Conservation (phyloP, 2,329 filamentous ascomycete species). For the Nothomitra cinnamomea region DNA sequence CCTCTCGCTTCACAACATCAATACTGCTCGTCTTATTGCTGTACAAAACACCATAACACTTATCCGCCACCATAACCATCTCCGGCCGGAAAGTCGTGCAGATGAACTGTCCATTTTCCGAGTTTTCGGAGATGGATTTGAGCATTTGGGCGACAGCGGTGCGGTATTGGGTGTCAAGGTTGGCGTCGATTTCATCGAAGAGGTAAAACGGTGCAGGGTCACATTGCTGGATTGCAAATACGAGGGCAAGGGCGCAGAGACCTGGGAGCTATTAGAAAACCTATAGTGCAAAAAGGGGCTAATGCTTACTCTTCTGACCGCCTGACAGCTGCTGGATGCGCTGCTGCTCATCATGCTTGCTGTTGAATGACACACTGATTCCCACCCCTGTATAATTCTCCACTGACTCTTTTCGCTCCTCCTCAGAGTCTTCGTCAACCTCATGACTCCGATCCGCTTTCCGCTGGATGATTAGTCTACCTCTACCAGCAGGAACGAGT, state of each 20-base stretch:
- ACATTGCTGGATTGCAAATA: slow-evolving; percentile 96
- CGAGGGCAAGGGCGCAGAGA: slow-evolving; percentile 88
- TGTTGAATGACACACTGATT: slow-evolving; percentile 97
- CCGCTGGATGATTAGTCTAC: slow-evolving; percentile 81
- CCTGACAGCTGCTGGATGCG: slow-evolving; percentile 93
- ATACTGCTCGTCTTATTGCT: slow-evolving; percentile 85
- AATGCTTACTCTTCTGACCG: slow-evolving; percentile 77
- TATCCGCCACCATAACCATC: slow-evolving; percentile 88
- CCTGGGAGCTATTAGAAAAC: slow-evolving; percentile 29
- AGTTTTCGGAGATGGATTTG: slow-evolving; percentile 53
- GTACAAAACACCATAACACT: slow-evolving; percentile 94
- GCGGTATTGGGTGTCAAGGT: slow-evolving; percentile 92
- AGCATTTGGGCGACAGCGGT: slow-evolving; percentile 87
- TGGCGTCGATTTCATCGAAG: slow-evolving; percentile 97
- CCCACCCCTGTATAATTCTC: slow-evolving; percentile 95
- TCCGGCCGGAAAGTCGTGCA: slow-evolving; percentile 97
- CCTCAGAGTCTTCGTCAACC: slow-evolving; percentile 46
- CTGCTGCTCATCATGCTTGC: slow-evolving; percentile 94
- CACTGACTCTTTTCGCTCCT: slow-evolving; percentile 36
- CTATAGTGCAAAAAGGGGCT: background rate
- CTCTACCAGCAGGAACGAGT: slow-evolving; percentile 83
- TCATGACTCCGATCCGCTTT: slow-evolving; percentile 55
- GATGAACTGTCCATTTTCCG: slow-evolving; percentile 65
- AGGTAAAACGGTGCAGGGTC: slow-evolving; percentile 98
- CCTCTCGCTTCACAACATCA: slow-evolving; percentile 72